phyloP scores from a whole-genome alignment of 2,329 filamentous ascomycete genomes.

The Annulohypoxylon truncatum region DNA sequence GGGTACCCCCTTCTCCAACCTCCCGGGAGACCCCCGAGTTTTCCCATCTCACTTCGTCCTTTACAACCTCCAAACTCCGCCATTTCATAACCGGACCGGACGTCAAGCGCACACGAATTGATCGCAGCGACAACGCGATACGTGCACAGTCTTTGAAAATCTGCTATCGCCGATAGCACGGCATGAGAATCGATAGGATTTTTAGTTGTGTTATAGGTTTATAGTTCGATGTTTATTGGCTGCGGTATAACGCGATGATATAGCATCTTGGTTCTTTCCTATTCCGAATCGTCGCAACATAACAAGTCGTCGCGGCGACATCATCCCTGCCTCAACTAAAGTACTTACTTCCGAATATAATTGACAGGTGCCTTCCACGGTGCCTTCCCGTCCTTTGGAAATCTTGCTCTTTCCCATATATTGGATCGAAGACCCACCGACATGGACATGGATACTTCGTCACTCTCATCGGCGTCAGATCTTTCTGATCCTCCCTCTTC shows the following conservation, averaged over 20 bases:
- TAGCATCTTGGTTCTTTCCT: constrained; percentile 14
- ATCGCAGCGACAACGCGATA: constrained; percentile 12
- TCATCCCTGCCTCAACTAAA: background rate
- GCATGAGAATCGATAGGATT: background rate
- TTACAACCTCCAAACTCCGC: constrained; percentile 20
- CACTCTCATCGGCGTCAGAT: constrained; percentile 44
- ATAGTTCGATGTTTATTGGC: constrained; percentile 23
- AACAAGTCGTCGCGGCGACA: constrained; percentile 9
- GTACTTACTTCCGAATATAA: background rate
- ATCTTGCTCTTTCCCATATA: constrained; percentile 6
- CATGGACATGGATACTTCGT: constrained; percentile 44
- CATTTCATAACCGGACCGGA: constrained; percentile 15
- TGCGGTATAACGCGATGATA: constrained; percentile 30
- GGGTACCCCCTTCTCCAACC: constrained; percentile 16
- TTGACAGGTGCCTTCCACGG: background rate
- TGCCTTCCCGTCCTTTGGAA: background rate
- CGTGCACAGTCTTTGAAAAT: constrained; percentile 13
- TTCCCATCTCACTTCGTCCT: constrained; percentile 34
- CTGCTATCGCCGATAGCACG: constrained; percentile 13
- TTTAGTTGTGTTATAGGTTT: constrained; percentile 21
- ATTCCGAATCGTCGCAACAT: constrained; percentile 9
- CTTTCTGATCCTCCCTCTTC: constrained; percentile 52
- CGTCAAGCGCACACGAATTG: constrained; percentile 28
- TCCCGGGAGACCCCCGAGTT: constrained; percentile 20
- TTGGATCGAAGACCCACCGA: background rate